Base-by-base conservation (phyloP, 2,329 filamentous ascomycete genomes). In the Xylariaceae sp. region DNA sequence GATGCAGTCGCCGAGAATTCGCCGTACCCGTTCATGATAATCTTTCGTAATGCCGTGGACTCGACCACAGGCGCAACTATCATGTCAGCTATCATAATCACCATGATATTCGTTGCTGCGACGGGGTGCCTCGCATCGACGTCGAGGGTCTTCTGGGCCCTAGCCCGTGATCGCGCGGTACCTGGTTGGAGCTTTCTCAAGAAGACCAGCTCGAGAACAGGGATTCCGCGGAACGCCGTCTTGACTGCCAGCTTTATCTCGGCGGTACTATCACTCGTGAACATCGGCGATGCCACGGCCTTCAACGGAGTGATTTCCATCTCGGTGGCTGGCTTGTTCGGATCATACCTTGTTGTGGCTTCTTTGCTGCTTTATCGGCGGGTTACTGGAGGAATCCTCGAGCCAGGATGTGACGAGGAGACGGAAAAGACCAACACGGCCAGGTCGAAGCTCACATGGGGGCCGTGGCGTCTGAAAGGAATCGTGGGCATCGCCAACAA, bases 21-120 rank as follows among this genome's bases (percentile, higher is more conserved):
- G 0, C 77, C 76, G 0, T 83, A 81, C 51, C 83, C 84, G 0
- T 84, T 84, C 63, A 85, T 87, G 66, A 75, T 83, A 54, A 77
- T 85, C 23, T 85, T 84, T 58, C 75, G 75, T 62, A 76, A 82
- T 39, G 78, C 77, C 1, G 80, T 80, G 2, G 71, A 75, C 1
- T 79, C 76, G 11, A 68, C 74, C 2, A 76, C 74, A 1, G 81
- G 77, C 0, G 77, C 81, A 0, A 77, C 77, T 1, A 75, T 78
- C 23, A 82, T 84, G 77, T 74, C 76, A 0, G 68, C 74, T 2
- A 74, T 84, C 18, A 69, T 83, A 2, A 74, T 82, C 3, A 69
- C 82, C 10, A 77, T 81, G 23, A 70, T 78, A 6, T 75, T 77
- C 1, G 78, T 75, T 13, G 77, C 77, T 47, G 79, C 77, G 13